Evolutionary conservation across 768 basidiomycete species (phyloP), one percentile per base, ranked within the genome.

Genomic region (Boletus sp.): DNA sequence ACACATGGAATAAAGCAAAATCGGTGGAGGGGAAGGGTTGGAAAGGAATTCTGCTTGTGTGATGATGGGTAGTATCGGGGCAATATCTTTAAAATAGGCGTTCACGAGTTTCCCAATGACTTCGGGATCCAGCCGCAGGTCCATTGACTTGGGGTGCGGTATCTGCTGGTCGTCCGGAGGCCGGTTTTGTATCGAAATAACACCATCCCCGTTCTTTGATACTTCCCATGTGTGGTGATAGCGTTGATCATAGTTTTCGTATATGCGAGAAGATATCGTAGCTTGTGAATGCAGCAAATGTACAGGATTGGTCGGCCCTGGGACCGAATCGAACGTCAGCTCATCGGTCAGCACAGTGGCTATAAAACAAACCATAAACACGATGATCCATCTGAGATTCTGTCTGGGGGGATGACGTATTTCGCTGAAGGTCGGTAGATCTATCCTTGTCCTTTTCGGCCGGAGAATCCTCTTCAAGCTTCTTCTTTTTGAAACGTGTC

Each of bases 401-500:
- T 4, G 72, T 65, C 47, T 77, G 74, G 7, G 84, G 80, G 40
- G 85, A 78, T 10, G 68, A 67, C 28, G 78, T 77, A 54, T 66
- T 71, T 53, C 58, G 64, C 18, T 70, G 72, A 29, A 67, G 57
- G 37, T 72, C 70, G 4, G 41, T 24, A 24, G 68, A 57, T 48
- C 67, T 68, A 17, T 74, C 72, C 47, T 67, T 74, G 39, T 78
- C 78, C 62, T 71, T 70, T 47, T 74, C 69, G 10, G 61, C 72
- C 0, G 75, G 74, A 2, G 77, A 73, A 50, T 89, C 89, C 64
- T 91, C 87, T 65, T 94, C 90, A 44, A 86, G 56, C 63, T 90
- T 89, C 77, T 94, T 94, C 79, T 97, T 97, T 77, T 98, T 98
- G 82, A 98, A 99, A 18, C 97, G 87, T 0, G 97, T 99, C 73